Percentiles rank a stretch among this genome's conserved stretches.
Conservation (phyloP, 352 stramenopile genomes). For the Phytopythium oedochilum region DNA sequence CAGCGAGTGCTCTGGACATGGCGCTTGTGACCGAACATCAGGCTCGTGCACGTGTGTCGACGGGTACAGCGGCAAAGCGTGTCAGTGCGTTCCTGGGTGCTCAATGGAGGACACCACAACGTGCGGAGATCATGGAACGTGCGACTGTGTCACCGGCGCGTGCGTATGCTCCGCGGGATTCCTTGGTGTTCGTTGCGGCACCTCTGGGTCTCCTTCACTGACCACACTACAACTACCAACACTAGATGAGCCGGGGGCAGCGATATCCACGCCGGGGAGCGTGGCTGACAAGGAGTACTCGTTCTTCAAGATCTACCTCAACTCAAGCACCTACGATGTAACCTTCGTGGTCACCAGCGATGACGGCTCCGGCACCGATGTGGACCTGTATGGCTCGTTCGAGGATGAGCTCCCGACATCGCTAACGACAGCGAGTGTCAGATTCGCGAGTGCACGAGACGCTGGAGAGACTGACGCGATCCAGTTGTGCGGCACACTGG, state of each 20-base stretch:
- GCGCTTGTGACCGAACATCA: constrained; percentile 36
- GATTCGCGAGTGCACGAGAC: constrained; percentile 55
- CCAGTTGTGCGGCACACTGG: constrained; percentile 60
- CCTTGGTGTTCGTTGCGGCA: constrained; percentile 33
- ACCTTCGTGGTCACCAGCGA: constrained; percentile 37
- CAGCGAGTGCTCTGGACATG: constrained; percentile 63
- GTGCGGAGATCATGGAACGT: constrained; percentile 40
- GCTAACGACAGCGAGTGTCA: constrained; percentile 28
- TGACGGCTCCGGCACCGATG: constrained; percentile 17
- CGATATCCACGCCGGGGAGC: constrained; percentile 6
- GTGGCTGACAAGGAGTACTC: constrained; percentile 52
- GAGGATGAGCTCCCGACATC: constrained; percentile 51
- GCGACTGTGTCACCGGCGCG: constrained; percentile 58
- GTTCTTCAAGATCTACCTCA: constrained; percentile 65
- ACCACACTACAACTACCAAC: constrained; percentile 14
- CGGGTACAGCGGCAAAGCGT: constrained; percentile 60
- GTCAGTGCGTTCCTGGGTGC: constrained; percentile 69
- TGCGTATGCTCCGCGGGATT: constrained; percentile 45
- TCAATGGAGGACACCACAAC: constrained; percentile 9
- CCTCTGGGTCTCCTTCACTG: constrained; percentile 13
- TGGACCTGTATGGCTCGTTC: constrained; percentile 76
- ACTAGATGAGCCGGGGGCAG: background rate
- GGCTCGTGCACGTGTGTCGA: constrained; percentile 44
- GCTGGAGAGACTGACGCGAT: constrained; percentile 43
- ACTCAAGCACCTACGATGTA: constrained; percentile 61